Evolutionary conservation across 495 filamentous ascomycete species (phyloP).

Genomic region (Daldinia decipiens): DNA sequence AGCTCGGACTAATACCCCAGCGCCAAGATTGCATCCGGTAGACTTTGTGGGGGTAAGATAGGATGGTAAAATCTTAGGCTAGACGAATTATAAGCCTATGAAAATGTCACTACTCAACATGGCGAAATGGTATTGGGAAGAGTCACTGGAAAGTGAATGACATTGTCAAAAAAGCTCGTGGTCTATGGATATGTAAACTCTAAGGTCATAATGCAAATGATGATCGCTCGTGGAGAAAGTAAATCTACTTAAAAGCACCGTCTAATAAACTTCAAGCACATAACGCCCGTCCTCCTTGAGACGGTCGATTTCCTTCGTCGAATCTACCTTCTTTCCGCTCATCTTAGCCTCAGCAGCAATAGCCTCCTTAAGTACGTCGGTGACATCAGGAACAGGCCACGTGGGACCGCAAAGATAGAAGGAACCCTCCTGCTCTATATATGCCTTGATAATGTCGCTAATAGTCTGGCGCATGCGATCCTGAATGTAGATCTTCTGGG

Average conservation of each 20-base stretch:
- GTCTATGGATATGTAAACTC: constrained; percentile 20
- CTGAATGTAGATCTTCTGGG: constrained; percentile 99
- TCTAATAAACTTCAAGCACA: constrained; percentile 93
- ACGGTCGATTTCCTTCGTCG: constrained; percentile 93
- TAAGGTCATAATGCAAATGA: not conserved
- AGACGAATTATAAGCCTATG: not conserved
- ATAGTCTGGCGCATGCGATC: constrained; percentile 94
- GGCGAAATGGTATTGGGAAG: not conserved
- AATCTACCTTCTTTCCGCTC: constrained; percentile 80
- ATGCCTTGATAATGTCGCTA: constrained; percentile 86
- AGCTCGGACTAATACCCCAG: not conserved
- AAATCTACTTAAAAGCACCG: constrained; percentile 20
- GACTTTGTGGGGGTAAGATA: too few relatives aligned
- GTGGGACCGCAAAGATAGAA: constrained; percentile 99
- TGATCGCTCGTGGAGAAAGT: not conserved
- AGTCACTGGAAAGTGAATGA: not conserved
- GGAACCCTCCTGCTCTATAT: constrained; percentile 84
- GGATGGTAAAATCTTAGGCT: not conserved
- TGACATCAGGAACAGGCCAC: constrained; percentile 99
- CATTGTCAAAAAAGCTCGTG: constrained; percentile 7
- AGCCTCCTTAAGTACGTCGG: constrained; percentile 90
- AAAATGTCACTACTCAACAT: not conserved
- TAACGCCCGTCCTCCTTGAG: constrained; percentile 94
- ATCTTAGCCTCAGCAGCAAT: constrained; percentile 79
- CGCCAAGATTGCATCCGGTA: not conserved